Evolutionary conservation across 2,329 filamentous ascomycete species (phyloP).

Genomic region (Exophiala xenobiotica): DNA sequence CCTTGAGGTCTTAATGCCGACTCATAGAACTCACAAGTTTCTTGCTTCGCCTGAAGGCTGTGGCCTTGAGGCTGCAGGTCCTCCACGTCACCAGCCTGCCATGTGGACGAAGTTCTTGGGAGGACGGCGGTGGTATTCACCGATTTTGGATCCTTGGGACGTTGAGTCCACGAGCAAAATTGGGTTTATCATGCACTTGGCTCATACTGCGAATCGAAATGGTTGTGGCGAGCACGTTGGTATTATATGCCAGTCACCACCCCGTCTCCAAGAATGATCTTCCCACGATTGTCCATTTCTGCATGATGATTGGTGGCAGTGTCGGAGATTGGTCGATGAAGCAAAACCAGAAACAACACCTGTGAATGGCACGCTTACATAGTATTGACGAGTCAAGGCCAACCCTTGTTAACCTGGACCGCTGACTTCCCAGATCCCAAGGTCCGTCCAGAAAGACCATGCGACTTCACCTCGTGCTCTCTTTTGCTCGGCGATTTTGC

Average conservation of each 20-base stretch:
- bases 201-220: conserved; percentile 10
- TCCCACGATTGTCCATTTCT: background rate
- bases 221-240: conserved; percentile 11
- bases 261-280: conserved; percentile 1
- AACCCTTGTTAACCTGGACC: background rate
- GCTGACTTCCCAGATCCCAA: background rate
- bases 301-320: conserved; percentile 5
- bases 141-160: no score
- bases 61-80: no score
- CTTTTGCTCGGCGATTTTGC: background rate
- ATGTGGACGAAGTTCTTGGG: no score
- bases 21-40: no score
- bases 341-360: background rate
- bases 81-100: no score
- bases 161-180: background rate
- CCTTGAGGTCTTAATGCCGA: no score
- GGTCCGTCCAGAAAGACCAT: background rate
- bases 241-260: conserved; percentile 3
- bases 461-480: background rate
- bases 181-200: background rate
- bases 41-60: no score
- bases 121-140: no score
- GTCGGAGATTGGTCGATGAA: conserved; percentile 5
- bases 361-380: no score
- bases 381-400: background rate